A percentile compares a stretch with the other conserved stretches of the same genome.
These are phyloP conservation scores for Parastagonospora nodorum DNA, from an alignment of 2,329 filamentous ascomycete genomes.

Conservation along the genomic window DNA sequence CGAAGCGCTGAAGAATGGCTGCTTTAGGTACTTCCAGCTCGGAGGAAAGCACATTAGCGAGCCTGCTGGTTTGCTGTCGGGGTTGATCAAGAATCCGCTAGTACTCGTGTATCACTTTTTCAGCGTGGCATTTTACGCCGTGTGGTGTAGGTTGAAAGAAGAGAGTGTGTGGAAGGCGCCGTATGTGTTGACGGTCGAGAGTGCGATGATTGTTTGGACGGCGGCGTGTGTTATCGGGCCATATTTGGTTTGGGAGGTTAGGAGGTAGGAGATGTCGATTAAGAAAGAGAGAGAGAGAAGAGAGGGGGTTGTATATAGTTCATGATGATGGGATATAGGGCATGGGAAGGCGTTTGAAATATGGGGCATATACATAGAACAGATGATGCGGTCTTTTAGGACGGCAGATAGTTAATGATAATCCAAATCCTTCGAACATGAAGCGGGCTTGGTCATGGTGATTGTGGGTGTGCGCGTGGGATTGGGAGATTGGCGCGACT, in stretches of 20 bases:
- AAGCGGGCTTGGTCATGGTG: too few species aligned
- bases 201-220: slow-evolving; percentile 74
- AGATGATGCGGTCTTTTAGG: not conserved
- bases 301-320: not conserved
- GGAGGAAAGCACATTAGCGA: slow-evolving; percentile 74
- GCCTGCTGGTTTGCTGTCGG: slow-evolving; percentile 80
- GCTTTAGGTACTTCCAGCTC: slow-evolving; percentile 87
- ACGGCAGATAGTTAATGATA: not conserved
- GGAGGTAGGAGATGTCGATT: slow-evolving; percentile 21
- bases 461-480: too few species aligned
- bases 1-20: slow-evolving; percentile 81
- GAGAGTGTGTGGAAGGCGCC: slow-evolving; percentile 50
- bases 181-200: slow-evolving; percentile 65
- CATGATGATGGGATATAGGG: not conserved
- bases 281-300: not conserved
- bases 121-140: slow-evolving; percentile 83
- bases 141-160: slow-evolving; percentile 69
- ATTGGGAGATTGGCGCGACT: too few species aligned
- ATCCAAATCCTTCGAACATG: not conserved
- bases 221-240: slow-evolving; percentile 83
- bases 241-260: slow-evolving; percentile 73
- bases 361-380: not conserved
- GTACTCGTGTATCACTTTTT: slow-evolving; percentile 94
- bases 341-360: not conserved
- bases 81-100: slow-evolving; percentile 76